Evolutionary conservation across 73 alveolate genomes (phyloP), one percentile per base, ranked within the genome.

Genomic region (Paramecium primaurelia): DNA sequence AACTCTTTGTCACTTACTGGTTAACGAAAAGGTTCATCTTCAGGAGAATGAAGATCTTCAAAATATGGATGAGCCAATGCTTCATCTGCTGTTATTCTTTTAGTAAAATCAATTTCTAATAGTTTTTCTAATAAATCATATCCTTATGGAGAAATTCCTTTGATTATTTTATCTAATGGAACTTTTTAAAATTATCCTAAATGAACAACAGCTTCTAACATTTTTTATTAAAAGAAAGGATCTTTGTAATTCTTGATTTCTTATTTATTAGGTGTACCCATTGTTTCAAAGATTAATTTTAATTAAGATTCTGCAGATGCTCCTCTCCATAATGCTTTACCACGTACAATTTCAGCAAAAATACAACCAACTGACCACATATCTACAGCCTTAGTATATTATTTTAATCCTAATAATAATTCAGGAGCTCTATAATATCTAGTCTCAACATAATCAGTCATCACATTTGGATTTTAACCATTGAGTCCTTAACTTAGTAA

Each of bases 51-150:
- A 69, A 95, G 71, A 71, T 94, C 95, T 90, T 95, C 98, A 80
- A 95, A 95, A 94, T 95, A 95, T 75, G 98, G 98, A 94, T 95
- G 98, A 42, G 90, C 86, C 38, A 95, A 75, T 7, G 97, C 96
- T 68, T 95, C 92, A 25, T 94, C 95, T 32, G 94, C 97, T 7
- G 95, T 87, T 0, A 88, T 88, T 84, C 97, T 94, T 26, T 94
- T 95, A 0, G 37, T 44, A 42, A 94, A 96, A 75, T 92, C 96
- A 54, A 95, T 93, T 64, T 93, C 95, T 0, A 95, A 71, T 59
- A 95, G 87, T 59, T 88, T 95, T 36, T 93, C 93, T 26, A 95
- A 77, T 80, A 95, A 86, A 92, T 95, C 98, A 36, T 92, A 86
- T 36, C 97, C 98, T 75, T 92, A 93, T 22, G 95, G 96, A 94